A percentile compares a stretch with the other conserved stretches of the same genome.
Conservation (phyloP, 352 stramenopile genomes). For the Elongisporangium senticosum region DNA sequence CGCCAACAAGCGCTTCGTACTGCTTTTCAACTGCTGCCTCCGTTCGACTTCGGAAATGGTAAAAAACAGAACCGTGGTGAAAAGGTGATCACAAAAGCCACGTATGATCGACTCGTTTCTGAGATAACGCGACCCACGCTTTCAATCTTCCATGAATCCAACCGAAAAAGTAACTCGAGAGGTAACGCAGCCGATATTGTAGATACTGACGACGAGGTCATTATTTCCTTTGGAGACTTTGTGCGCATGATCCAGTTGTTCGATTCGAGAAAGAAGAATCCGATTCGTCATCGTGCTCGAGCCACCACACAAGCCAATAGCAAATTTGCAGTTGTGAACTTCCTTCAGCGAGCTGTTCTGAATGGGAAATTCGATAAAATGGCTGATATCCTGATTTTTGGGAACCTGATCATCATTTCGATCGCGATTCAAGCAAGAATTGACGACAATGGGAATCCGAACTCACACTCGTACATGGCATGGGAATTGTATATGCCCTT, state of each 20-base stretch:
- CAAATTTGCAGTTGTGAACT: constrained; percentile 12
- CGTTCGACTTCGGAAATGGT: background rate
- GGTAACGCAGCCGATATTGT: background rate
- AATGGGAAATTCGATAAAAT: constrained; percentile 27
- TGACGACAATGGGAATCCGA: constrained; percentile 1
- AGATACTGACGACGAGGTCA: background rate
- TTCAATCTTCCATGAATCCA: constrained; percentile 22
- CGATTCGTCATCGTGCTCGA: constrained; percentile 2
- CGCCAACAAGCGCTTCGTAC: constrained; percentile 43
- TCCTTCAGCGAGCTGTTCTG: constrained; percentile 17
- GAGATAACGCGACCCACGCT: constrained; percentile 24
- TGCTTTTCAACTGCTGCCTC: constrained; percentile 36
- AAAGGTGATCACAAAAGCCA: constrained; percentile 21
- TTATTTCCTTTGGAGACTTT: constrained; percentile 14
- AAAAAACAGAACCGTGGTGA: constrained; percentile 2
- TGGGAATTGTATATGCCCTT: constrained; percentile 57
- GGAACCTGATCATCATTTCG: constrained; percentile 40
- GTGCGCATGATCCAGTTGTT: constrained; percentile 23
- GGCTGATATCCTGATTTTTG: constrained; percentile 34
- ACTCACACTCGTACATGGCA: constrained; percentile 10
- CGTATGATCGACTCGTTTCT: constrained; percentile 21
- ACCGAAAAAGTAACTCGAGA: constrained; percentile 5
- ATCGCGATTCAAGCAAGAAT: constrained; percentile 50
- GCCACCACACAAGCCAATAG: constrained; percentile 12
- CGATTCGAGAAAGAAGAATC: constrained; percentile 14